Evolutionary conservation across 2,329 filamentous ascomycete genomes (phyloP), one percentile per base, ranked within the genome.

Genomic region (Aureobasidium pullulans): DNA sequence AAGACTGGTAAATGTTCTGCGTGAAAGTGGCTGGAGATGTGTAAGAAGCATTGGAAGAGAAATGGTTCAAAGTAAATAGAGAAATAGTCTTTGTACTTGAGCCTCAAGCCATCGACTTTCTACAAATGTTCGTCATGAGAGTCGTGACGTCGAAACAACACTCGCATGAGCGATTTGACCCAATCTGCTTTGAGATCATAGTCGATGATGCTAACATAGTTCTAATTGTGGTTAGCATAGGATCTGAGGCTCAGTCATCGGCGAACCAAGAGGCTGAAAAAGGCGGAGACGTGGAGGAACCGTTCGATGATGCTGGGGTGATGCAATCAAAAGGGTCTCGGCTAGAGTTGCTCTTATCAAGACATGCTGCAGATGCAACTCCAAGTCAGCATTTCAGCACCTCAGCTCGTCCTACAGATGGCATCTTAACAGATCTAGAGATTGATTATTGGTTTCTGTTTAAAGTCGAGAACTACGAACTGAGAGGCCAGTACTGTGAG

Each of bases 131-230:
- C 40, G 36, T 37, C 31, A 19, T 36, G 10, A 3, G 23, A 44
- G 43, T 47, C 53, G 40, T 57, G 40, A 57, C 43, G 40, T 57
- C 42, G 31, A 36, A 28, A 36, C 9, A 36, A 40, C 16, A 36
- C 15, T 37, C 19, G 6, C 32, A 16, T 31, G 29, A 19, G 52
- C 29, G 10, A 56, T 36, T 44, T 28, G 16, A 16, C 6, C 40
- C 32, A 29, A 42, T 40, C 31, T 57, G 37, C 40, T 29, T 32
- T 36, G 6, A 32, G 50, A 54, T 42, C 52, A 28, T 29, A 34
- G 52, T 56, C 52, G 52, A 56, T 56, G 52, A 57, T 57, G 53
- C 53, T 46, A 37, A 57, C 29, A 56, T 23, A 53, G 23, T 37
- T 52, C 48, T 52, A 15, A 6, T 44, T 42, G 39, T 42, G 39